Conservation (phyloP, 2,329 filamentous ascomycete genomes). For the Xenosphaeropsis pyriputrescens region DNA sequence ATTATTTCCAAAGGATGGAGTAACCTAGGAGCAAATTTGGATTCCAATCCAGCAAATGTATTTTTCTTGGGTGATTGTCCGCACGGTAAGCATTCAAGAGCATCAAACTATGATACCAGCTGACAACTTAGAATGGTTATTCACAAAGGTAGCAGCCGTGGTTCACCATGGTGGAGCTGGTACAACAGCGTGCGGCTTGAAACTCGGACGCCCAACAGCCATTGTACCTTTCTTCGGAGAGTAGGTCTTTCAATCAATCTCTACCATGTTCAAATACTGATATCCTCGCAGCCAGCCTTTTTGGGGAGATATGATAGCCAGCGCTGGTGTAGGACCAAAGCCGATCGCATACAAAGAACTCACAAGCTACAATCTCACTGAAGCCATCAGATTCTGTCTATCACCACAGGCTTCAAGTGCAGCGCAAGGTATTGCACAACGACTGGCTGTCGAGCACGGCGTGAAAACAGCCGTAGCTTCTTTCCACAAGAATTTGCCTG, state of each 20-base stretch:
- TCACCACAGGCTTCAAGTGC: conserved; percentile 15
- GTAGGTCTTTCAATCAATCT: conserved; percentile 3
- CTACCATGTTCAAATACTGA: background rate
- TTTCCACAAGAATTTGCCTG: conserved; percentile 23
- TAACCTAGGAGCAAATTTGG: conserved; percentile 51
- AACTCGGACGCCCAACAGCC: conserved; percentile 20
- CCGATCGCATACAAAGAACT: conserved; percentile 22
- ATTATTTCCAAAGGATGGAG: conserved; percentile 79
- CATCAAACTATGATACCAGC: background rate
- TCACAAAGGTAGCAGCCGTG: conserved; percentile 19
- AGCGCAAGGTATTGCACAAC: conserved; percentile 18
- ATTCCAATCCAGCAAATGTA: conserved; percentile 51
- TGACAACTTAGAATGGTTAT: conserved; percentile 18
- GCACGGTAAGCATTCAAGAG: conserved; percentile 37
- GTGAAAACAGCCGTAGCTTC: conserved; percentile 23
- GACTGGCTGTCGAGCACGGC: conserved; percentile 21
- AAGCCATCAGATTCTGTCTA: conserved; percentile 21
- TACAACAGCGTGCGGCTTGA: conserved; percentile 20
- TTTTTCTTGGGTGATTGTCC: conserved; percentile 72
- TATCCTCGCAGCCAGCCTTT: conserved; percentile 21
- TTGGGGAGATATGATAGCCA: conserved; percentile 26
- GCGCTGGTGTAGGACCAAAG: conserved; percentile 25
- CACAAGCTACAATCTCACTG: conserved; percentile 18
- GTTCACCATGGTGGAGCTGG: conserved; percentile 22
- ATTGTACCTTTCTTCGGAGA: conserved; percentile 27